These are phyloP conservation scores for Zancudomyces culisetae DNA, from an alignment of 371 early-diverging fungal genomes.

Conservation along the genomic window DNA sequence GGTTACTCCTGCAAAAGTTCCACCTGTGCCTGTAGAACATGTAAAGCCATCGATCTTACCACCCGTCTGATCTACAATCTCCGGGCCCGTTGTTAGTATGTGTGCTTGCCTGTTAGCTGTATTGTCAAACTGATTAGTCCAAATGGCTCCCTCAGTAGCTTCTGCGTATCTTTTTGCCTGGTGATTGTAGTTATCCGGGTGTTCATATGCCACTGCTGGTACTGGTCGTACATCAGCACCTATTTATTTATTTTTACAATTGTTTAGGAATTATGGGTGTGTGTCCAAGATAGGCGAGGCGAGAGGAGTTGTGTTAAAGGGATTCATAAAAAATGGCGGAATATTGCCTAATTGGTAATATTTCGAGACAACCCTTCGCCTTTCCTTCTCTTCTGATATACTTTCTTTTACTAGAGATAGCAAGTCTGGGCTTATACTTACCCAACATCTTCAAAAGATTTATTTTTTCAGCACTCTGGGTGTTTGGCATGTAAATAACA, in stretches of 20 bases:
- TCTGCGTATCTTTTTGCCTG: slow-evolving; percentile 78
- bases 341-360: too few relatives aligned
- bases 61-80: slow-evolving; percentile 70
- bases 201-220: slow-evolving; percentile 76
- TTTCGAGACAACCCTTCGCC: too few relatives aligned
- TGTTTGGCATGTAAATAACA: slow-evolving; percentile 93
- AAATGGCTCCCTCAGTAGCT: slow-evolving; percentile 55
- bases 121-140: slow-evolving; percentile 89
- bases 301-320: too few relatives aligned
- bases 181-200: slow-evolving; percentile 88
- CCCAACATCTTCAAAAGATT: slow-evolving; percentile 74
- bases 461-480: slow-evolving; percentile 88
- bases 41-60: slow-evolving; percentile 70
- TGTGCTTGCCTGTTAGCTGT: slow-evolving; percentile 76
- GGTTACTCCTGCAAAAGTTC: slow-evolving; percentile 73
- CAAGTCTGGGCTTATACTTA: slow-evolving; percentile 6
- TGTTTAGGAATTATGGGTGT: too few relatives aligned
- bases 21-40: slow-evolving; percentile 85
- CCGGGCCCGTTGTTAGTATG: slow-evolving; percentile 88
- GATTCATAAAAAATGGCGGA: too few relatives aligned
- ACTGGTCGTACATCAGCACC: slow-evolving; percentile 73
- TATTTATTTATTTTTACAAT: slow-evolving; percentile 4
- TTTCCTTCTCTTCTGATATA: neutral
- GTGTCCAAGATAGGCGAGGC: too few relatives aligned
- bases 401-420: neutral